A percentile compares a stretch with the other conserved stretches of the same genome.
phyloP scores from a whole-genome alignment of 2,329 filamentous ascomycete species.

The Pseudocercospora pini-densiflorae region DNA sequence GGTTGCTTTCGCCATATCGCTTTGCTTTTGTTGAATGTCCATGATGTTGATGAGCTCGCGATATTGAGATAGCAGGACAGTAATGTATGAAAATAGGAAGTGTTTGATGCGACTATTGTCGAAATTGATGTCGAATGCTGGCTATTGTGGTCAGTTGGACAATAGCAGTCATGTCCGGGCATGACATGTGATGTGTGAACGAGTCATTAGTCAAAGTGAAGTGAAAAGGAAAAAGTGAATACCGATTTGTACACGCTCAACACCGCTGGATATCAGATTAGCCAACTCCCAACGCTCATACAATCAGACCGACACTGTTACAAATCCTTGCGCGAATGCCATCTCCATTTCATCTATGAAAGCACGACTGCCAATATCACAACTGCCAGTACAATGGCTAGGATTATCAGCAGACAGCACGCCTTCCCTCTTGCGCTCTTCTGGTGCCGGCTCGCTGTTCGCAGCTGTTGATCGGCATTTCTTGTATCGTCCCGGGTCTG shows the following conservation, averaged over 20 bases:
- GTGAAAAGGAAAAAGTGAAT: background rate
- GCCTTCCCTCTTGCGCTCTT: conserved; percentile 94
- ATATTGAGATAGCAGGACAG: background rate
- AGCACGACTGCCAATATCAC: conserved; percentile 85
- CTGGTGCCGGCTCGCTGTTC: conserved; percentile 87
- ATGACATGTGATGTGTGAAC: background rate
- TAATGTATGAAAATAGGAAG: background rate
- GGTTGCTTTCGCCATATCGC: background rate
- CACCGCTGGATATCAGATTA: conserved; percentile 1
- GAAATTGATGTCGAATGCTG: background rate
- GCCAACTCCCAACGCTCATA: background rate
- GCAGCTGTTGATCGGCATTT: conserved; percentile 83
- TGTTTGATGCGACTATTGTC: background rate
- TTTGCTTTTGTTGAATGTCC: background rate
- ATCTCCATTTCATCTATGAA: conserved; percentile 53
- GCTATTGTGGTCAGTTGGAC: background rate
- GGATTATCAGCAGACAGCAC: conserved; percentile 86
- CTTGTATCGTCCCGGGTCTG: conserved; percentile 79
- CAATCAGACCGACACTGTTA: conserved; percentile 1
- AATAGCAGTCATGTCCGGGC: background rate
- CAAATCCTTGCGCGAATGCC: background rate
- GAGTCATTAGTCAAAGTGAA: background rate
- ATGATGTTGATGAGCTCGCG: background rate
- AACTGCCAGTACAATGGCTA: conserved; percentile 87
- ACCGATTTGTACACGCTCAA: conserved; percentile 3